Conservation (phyloP, 176 grass and related monocot genomes). For the Aegilops longissima region DNA sequence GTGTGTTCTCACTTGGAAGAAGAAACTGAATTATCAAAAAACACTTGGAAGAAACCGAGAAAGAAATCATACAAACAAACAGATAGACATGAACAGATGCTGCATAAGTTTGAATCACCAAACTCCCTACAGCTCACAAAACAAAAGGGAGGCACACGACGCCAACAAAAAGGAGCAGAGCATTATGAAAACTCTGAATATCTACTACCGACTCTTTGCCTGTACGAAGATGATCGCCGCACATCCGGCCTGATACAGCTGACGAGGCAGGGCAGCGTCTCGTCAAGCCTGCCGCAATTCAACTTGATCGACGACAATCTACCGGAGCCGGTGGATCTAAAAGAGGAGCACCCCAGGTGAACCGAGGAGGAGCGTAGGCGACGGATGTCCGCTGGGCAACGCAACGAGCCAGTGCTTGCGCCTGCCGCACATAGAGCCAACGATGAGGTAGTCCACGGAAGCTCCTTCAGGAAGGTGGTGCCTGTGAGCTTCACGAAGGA, state of each 20-base stretch:
- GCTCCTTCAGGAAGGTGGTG: slow-evolving; percentile 56
- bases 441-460: slow-evolving; percentile 55
- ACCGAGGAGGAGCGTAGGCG: slow-evolving; percentile 44
- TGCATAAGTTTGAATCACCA: slow-evolving; percentile 35
- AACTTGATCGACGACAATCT: slow-evolving; percentile 55
- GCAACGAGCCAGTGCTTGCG: slow-evolving; percentile 31
- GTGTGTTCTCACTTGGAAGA: too few relatives aligned
- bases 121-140: slow-evolving; percentile 34
- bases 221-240: slow-evolving; percentile 53
- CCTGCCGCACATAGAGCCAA: slow-evolving; percentile 42
- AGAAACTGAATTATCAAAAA: too few relatives aligned
- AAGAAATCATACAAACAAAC: background rate
- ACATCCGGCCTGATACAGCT: slow-evolving; percentile 57
- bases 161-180: slow-evolving; percentile 24
- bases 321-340: slow-evolving; percentile 50
- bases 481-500: slow-evolving; percentile 63
- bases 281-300: slow-evolving; percentile 53
- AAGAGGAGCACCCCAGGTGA: slow-evolving; percentile 62
- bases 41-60: background rate
- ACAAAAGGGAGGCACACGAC: slow-evolving; percentile 25
- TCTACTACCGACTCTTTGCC: slow-evolving; percentile 48
- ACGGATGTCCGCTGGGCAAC: background rate
- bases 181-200: slow-evolving; percentile 50
- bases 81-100: slow-evolving; percentile 26
- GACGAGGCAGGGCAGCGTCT: slow-evolving; percentile 52